These are phyloP conservation scores for Durotheca rogersii DNA, from an alignment of 495 filamentous ascomycete genomes.

Conservation along the genomic window DNA sequence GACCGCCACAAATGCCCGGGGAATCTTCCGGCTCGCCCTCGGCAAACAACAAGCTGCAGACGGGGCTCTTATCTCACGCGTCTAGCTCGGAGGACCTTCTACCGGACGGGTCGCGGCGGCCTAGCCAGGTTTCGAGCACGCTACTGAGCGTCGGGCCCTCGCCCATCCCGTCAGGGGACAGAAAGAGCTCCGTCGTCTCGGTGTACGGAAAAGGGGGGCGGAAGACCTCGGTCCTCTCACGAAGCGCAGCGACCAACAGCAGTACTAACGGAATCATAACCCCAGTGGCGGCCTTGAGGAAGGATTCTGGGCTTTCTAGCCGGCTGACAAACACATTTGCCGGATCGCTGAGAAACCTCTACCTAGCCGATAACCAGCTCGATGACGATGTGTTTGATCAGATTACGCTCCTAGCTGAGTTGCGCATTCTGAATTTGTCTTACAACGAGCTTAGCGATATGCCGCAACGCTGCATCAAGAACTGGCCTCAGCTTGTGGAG, in stretches of 20 bases:
- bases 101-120: constrained; percentile 71
- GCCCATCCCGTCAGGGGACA: constrained; percentile 59
- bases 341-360: constrained; percentile 76
- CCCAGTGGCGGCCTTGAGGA: constrained; percentile 58
- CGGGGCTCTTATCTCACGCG: constrained; percentile 54
- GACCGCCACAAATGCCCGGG: constrained; percentile 58
- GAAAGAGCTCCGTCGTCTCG: constrained; percentile 81
- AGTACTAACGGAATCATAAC: constrained; percentile 51
- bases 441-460: constrained; percentile 94
- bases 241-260: constrained; percentile 49
- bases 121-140: constrained; percentile 79
- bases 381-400: constrained; percentile 94
- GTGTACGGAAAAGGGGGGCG: constrained; percentile 71
- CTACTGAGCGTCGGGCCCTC: constrained; percentile 73
- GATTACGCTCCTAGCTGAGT: constrained; percentile 74
- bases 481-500: constrained; percentile 85
- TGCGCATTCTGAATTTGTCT: constrained; percentile 88
- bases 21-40: constrained; percentile 37
- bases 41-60: constrained; percentile 52
- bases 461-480: constrained; percentile 79
- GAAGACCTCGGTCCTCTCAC: constrained; percentile 82
- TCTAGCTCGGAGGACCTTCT: constrained; percentile 77
- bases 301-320: constrained; percentile 81
- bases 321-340: constrained; percentile 81
- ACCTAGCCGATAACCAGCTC: constrained; percentile 89